Base-by-base conservation (phyloP, 306 rosid genomes). In the Inga leiocalycina region DNA sequence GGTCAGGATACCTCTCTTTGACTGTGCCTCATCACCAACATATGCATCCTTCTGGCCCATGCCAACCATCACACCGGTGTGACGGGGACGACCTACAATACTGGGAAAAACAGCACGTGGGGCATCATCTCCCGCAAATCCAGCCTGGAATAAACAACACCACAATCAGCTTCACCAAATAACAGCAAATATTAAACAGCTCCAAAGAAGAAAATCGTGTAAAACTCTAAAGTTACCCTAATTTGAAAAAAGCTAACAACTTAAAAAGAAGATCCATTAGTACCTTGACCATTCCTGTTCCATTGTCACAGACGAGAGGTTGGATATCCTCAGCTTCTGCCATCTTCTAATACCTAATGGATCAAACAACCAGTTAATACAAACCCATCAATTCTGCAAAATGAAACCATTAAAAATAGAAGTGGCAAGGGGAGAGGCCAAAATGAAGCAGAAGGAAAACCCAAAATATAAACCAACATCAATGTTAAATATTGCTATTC, bases 281-380 rank as follows among this genome's bases (percentile, higher is more conserved):
- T 84, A 96, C 99, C 99, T 96, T 96, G 77, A 96, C 99, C 99
- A 96, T 96, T 94, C 99, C 99, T 3, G 99, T 96, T 86, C 99
- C 99, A 86, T 96, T 96, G 86, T 96, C 99, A 66, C 99, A 96
- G 52, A 96, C 99, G 41, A 96, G 98, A n/a, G 99, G 99, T 81
- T 96, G 99, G 85, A 96, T 92, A 78, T 96, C 99, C 94, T 96
- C 99, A 30, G 87, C 81, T 22, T 96, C 99, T 86, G 99, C 97
- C 99, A 96, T 96, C 89, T 89, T 92, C 86, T 88, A 82, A 70
- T 49, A 77, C 85, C 92, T 88, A 85, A 68, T 15, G 54, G 81
- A 81, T 49, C 71, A 64, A 66, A 54, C 52, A 61, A 46, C 57
- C 71, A 69, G 65, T 90, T 44, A 77, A 20, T 22, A 66, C 32